phyloP scores from a whole-genome alignment of 352 stramenopile species.

The Globisporangium uncinulatum region DNA sequence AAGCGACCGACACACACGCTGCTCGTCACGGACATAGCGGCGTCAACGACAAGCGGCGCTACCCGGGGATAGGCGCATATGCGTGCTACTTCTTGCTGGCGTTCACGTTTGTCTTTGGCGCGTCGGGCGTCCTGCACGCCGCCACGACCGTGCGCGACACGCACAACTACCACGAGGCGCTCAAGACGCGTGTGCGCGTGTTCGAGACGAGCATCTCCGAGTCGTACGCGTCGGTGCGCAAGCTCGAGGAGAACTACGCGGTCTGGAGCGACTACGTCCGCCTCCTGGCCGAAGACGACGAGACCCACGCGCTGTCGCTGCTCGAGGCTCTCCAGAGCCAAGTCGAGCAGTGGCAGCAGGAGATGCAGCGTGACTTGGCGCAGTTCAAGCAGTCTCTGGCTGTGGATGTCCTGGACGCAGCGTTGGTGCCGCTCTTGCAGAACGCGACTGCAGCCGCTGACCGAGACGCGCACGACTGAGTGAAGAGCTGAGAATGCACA shows the following conservation, averaged over 20 bases:
- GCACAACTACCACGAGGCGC: constrained; percentile 53
- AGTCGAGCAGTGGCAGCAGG: constrained; percentile 65
- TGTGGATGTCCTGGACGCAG: constrained; percentile 41
- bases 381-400: constrained; percentile 58
- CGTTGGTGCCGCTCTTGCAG: constrained; percentile 28
- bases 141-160: constrained; percentile 46
- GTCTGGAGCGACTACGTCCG: constrained; percentile 74
- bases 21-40: background rate
- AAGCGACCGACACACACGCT: no score
- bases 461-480: background rate
- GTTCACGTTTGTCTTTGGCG: constrained; percentile 42
- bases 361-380: constrained; percentile 64
- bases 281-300: constrained; percentile 61
- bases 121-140: constrained; percentile 43
- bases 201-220: constrained; percentile 66
- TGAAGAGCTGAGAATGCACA: background rate
- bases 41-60: background rate
- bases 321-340: constrained; percentile 61
- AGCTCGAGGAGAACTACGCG: constrained; percentile 63
- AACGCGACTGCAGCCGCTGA: constrained; percentile 9
- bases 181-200: constrained; percentile 44
- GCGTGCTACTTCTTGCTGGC: constrained; percentile 29
- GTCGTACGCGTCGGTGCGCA: constrained; percentile 53
- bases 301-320: constrained; percentile 48
- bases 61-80: constrained; percentile 20